Evolutionary conservation across 768 basidiomycete genomes (phyloP).

Genomic region (Mycena vulgaris): DNA sequence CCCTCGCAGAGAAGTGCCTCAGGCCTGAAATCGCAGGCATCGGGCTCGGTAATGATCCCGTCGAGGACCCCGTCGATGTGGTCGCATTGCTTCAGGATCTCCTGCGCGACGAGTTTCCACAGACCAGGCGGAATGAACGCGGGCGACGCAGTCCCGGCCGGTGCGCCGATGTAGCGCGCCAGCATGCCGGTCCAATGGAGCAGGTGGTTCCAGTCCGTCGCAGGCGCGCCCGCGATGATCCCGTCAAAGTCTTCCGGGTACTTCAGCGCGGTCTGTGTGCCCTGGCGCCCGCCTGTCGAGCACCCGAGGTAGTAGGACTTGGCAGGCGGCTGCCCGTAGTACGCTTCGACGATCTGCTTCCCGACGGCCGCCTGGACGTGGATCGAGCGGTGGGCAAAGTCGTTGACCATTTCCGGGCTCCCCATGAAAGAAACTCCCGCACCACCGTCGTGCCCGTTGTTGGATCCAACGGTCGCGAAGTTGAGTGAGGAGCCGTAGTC

Average conservation of each 20-base stretch:
- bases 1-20: constrained; percentile 38
- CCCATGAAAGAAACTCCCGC: constrained; percentile 36
- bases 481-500: constrained; percentile 38
- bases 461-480: constrained; percentile 43
- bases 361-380: constrained; percentile 42
- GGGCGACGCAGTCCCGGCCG: neutral
- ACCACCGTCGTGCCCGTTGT: constrained; percentile 45
- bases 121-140: constrained; percentile 30
- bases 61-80: constrained; percentile 32
- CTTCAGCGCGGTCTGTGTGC: constrained; percentile 38
- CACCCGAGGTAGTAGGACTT: constrained; percentile 48
- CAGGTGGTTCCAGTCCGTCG: constrained; percentile 33
- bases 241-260: constrained; percentile 48
- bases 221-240: constrained; percentile 45
- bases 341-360: constrained; percentile 43
- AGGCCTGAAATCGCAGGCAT: constrained; percentile 34
- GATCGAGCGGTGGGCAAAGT: constrained; percentile 44
- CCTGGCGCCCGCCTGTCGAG: constrained; percentile 47
- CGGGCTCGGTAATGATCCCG: constrained; percentile 37
- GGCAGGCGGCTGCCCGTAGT: constrained; percentile 36
- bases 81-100: constrained; percentile 35
- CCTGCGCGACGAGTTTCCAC: constrained; percentile 37
- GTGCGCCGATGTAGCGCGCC: constrained; percentile 17
- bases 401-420: constrained; percentile 43
- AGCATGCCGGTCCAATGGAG: constrained; percentile 24